Percentiles rank a stretch among this genome's conserved stretches.
Evolutionary conservation across 805 yeast genomes (phyloP).

Genomic region (Schwanniomyces sp.): DNA sequence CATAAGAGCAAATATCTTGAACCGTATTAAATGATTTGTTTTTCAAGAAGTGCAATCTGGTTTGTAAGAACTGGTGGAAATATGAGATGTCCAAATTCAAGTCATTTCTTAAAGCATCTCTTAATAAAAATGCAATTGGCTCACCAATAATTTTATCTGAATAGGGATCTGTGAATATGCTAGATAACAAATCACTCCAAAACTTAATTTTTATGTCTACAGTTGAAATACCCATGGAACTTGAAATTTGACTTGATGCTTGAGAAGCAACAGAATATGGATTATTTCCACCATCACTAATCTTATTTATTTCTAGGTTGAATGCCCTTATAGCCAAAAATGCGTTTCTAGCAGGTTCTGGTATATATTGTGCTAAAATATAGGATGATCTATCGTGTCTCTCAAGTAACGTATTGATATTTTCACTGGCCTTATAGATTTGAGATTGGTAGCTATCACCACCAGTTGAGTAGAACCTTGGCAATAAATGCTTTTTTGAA

Average conservation of each 20-base stretch:
- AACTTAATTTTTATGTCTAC: conserved; percentile 62
- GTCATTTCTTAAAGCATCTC: conserved; percentile 51
- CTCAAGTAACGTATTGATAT: conserved; percentile 46
- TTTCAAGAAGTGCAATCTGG: conserved; percentile 54
- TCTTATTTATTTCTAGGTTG: conserved; percentile 60
- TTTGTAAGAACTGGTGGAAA: conserved; percentile 59
- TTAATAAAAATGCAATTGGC: conserved; percentile 62
- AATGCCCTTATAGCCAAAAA: conserved; percentile 66
- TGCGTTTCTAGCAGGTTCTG: conserved; percentile 60
- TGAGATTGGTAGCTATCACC: conserved; percentile 7
- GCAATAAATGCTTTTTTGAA: neutral
- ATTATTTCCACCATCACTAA: conserved; percentile 31
- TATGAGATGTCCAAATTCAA: conserved; percentile 51
- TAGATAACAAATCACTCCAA: conserved; percentile 66
- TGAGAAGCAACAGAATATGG: conserved; percentile 22
- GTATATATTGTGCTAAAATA: conserved; percentile 67
- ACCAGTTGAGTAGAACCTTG: conserved; percentile 2
- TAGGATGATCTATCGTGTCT: conserved; percentile 62
- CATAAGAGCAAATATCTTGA: conserved; percentile 68
- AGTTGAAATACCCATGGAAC: conserved; percentile 38
- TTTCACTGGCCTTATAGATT: conserved; percentile 31
- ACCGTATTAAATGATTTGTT: conserved; percentile 46
- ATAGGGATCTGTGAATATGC: conserved; percentile 38
- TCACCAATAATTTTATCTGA: conserved; percentile 48
- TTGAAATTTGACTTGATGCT: conserved; percentile 29